Evolutionary conservation across 2,329 filamentous ascomycete species (phyloP).

Genomic region (Paraphoma sp.): DNA sequence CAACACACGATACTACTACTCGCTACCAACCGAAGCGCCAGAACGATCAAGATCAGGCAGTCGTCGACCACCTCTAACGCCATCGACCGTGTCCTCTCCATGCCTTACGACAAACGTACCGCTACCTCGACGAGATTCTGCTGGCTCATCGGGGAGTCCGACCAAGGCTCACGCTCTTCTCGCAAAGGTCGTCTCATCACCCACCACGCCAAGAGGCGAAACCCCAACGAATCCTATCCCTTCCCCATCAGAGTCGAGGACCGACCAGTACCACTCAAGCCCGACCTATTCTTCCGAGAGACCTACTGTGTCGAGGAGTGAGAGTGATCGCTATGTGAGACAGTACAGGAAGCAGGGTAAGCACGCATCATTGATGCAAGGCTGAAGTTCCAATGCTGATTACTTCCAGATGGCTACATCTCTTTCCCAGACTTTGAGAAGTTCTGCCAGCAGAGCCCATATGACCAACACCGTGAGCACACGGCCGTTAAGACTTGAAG

Average conservation of each 20-base stretch:
- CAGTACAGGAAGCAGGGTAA: constrained; percentile 48
- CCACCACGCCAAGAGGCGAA: constrained; percentile 47
- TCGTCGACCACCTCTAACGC: constrained; percentile 53
- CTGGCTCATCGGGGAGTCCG: constrained; percentile 46
- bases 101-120: constrained; percentile 51
- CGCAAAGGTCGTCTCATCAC: constrained; percentile 53
- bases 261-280: constrained; percentile 27
- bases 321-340: constrained; percentile 47
- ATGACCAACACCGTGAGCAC: constrained; percentile 38
- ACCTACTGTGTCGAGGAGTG: constrained; percentile 43
- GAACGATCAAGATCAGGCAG: constrained; percentile 43
- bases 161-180: constrained; percentile 52
- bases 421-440: constrained; percentile 78
- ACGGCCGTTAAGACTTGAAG: constrained; percentile 44
- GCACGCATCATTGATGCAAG: constrained; percentile 13
- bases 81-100: constrained; percentile 54
- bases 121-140: constrained; percentile 49
- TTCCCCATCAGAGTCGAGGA: constrained; percentile 32
- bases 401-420: constrained; percentile 63
- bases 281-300: constrained; percentile 37
- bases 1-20: constrained; percentile 46
- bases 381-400: constrained; percentile 34
- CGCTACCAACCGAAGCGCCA: constrained; percentile 45
- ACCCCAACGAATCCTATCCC: constrained; percentile 39
- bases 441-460: constrained; percentile 55